phyloP scores from a whole-genome alignment of 176 grass and related monocot species.

The Avena insularis region DNA sequence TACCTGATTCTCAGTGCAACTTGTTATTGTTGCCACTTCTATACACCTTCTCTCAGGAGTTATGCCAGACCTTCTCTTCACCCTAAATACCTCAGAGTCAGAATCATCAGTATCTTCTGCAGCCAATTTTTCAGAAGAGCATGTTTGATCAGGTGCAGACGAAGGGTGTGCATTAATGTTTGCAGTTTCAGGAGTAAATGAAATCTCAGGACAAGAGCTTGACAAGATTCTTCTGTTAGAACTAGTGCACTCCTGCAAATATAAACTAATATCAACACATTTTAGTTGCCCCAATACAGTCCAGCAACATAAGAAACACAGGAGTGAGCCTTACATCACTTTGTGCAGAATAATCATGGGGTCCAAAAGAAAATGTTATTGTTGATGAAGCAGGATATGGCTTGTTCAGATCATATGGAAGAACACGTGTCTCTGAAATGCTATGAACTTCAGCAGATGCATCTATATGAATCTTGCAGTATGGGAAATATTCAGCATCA shows the following conservation, averaged over 20 bases:
- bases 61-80: conserved; percentile 79
- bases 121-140: conserved; percentile 49
- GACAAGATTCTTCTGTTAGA: conserved; percentile 49
- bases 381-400: conserved; percentile 59
- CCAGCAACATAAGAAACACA: conserved; percentile 26
- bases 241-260: conserved; percentile 65
- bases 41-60: conserved; percentile 36
- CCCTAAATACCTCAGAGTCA: conserved; percentile 83
- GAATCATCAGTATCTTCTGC: conserved; percentile 81
- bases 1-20: conserved; percentile 79
- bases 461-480: conserved; percentile 51
- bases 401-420: conserved; percentile 60
- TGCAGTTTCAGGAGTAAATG: conserved; percentile 48
- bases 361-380: conserved; percentile 49
- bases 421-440: conserved; percentile 40
- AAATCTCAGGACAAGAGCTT: conserved; percentile 45
- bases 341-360: conserved; percentile 50
- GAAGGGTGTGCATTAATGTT: conserved; percentile 34
- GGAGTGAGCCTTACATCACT: conserved; percentile 59
- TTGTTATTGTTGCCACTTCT: conserved; percentile 43
- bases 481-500: conserved; percentile 45
- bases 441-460: conserved; percentile 40
- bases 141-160: conserved; percentile 46
- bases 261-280: conserved; percentile 32
- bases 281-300: conserved; percentile 29